phyloP scores from a whole-genome alignment of 495 filamentous ascomycete species.

The Pseudevernia furfuracea region DNA sequence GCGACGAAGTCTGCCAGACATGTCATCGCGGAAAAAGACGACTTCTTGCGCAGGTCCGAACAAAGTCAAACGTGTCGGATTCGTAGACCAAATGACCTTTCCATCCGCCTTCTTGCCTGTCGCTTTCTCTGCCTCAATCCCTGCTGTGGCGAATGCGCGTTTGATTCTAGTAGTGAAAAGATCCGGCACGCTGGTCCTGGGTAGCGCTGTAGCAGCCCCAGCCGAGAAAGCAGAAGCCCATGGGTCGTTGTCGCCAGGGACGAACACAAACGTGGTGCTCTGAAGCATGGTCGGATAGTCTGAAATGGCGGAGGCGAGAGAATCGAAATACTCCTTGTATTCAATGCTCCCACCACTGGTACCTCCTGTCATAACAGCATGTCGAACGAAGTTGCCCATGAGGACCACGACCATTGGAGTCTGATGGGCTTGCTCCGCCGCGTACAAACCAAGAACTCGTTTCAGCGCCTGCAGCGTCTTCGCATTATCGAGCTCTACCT shows the following conservation, averaged over 20 bases:
- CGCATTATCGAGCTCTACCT: slow-evolving; percentile 78
- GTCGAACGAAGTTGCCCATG: slow-evolving; percentile 73
- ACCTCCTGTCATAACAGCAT: slow-evolving; percentile 62
- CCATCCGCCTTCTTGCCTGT: slow-evolving; percentile 44
- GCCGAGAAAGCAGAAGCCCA: slow-evolving; percentile 82
- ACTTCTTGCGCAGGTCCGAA: slow-evolving; percentile 85
- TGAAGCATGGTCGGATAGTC: slow-evolving; percentile 82
- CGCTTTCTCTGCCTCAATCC: slow-evolving; percentile 49
- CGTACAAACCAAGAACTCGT: slow-evolving; percentile 65
- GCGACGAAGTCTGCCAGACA: slow-evolving; percentile 66
- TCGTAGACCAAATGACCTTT: slow-evolving; percentile 79
- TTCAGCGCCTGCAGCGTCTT: slow-evolving; percentile 66
- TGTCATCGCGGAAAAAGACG: slow-evolving; percentile 77
- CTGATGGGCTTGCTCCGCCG: slow-evolving; percentile 49
- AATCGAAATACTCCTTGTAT: slow-evolving; percentile 91
- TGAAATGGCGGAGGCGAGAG: slow-evolving; percentile 69
- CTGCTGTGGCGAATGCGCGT: slow-evolving; percentile 69
- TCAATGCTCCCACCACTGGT: slow-evolving; percentile 68
- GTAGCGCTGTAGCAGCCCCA: slow-evolving; percentile 69
- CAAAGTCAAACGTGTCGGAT: slow-evolving; percentile 69
- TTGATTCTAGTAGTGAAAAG: slow-evolving; percentile 78
- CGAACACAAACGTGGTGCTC: slow-evolving; percentile 75
- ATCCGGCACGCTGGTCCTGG: slow-evolving; percentile 67
- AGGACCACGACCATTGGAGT: slow-evolving; percentile 73
- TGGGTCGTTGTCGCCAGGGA: slow-evolving; percentile 92